These are phyloP conservation scores for Ogataea saltuana DNA, from an alignment of 805 yeast species.

Conservation along the genomic window DNA sequence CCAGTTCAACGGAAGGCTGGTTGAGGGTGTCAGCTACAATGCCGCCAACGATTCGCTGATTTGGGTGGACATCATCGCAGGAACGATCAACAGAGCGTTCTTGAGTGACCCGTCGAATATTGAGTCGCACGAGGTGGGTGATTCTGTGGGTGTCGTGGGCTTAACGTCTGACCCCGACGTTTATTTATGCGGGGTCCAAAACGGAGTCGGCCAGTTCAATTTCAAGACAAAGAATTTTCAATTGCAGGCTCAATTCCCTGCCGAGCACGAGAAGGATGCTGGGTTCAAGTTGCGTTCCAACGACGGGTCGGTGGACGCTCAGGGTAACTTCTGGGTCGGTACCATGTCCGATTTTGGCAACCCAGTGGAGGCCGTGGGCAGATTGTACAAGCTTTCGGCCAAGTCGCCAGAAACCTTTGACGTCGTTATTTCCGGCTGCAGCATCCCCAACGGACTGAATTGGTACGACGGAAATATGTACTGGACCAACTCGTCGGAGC, in stretches of 20 bases:
- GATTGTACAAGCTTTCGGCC: slow-evolving; percentile 44
- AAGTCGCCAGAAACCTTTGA: slow-evolving; percentile 30
- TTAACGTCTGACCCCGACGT: slow-evolving; percentile 57
- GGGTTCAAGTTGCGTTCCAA: slow-evolving; percentile 58
- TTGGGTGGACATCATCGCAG: slow-evolving; percentile 49
- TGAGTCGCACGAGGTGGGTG: slow-evolving; percentile 37
- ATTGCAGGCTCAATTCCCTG: slow-evolving; percentile 41
- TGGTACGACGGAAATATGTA: slow-evolving; percentile 50
- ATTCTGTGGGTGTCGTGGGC: slow-evolving; percentile 70
- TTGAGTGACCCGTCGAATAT: slow-evolving; percentile 33
- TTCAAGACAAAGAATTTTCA: slow-evolving; percentile 42
- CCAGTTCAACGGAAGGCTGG: slow-evolving; percentile 44
- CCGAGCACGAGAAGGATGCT: slow-evolving; percentile 35
- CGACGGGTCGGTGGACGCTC: slow-evolving; percentile 79
- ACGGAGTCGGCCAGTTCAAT: slow-evolving; percentile 61
- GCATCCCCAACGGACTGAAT: slow-evolving; percentile 73
- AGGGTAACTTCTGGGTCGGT: slow-evolving; percentile 80
- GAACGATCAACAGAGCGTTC: slow-evolving; percentile 40
- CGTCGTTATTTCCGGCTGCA: slow-evolving; percentile 40
- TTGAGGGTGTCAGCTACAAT: slow-evolving; percentile 70
- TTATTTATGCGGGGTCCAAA: slow-evolving; percentile 60
- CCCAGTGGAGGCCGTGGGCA: slow-evolving; percentile 51
- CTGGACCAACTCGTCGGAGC: slow-evolving; percentile 54
- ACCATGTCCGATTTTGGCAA: slow-evolving; percentile 54
- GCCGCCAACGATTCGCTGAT: slow-evolving; percentile 51